Conservation (phyloP, 805 yeast species). For the Saitoella complicata region DNA sequence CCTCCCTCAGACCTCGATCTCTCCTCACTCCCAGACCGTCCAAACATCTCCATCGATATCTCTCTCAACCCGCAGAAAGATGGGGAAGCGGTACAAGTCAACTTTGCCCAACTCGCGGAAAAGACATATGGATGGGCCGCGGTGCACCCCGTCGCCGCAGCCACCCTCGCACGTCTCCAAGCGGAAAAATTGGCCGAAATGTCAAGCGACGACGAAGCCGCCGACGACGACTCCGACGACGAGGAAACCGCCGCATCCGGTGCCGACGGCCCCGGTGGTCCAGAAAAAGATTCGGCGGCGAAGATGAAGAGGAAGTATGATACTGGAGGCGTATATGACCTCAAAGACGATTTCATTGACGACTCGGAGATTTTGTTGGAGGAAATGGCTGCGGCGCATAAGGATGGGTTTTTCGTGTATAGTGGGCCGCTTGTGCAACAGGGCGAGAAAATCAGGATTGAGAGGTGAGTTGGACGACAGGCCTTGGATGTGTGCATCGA, state of each 20-base stretch:
- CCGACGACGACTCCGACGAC: slow-evolving; percentile 14
- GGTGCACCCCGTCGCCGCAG: slow-evolving; percentile 12
- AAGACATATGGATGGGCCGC: slow-evolving; percentile 67
- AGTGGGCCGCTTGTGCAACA: slow-evolving; percentile 78
- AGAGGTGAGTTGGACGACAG: slow-evolving; percentile 21
- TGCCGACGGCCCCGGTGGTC: slow-evolving; percentile 17
- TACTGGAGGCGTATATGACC: slow-evolving; percentile 47
- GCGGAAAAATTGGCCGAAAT: slow-evolving; percentile 17
- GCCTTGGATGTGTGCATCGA: too few relatives aligned
- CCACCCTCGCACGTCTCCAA: slow-evolving; percentile 14
- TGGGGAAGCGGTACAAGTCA: slow-evolving; percentile 23
- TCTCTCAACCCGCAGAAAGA: background rate
- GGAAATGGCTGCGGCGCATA: slow-evolving; percentile 80
- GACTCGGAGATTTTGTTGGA: slow-evolving; percentile 87
- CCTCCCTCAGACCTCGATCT: too few relatives aligned
- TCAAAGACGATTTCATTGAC: slow-evolving; percentile 89
- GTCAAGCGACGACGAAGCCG: slow-evolving; percentile 2
- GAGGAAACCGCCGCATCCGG: slow-evolving; percentile 23
- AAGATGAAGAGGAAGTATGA: slow-evolving; percentile 64
- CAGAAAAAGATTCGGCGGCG: slow-evolving; percentile 27
- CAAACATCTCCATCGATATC: too few relatives aligned
- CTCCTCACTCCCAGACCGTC: too few relatives aligned
- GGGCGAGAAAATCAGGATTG: slow-evolving; percentile 31
- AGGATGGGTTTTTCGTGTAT: slow-evolving; percentile 89
- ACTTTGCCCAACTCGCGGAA: slow-evolving; percentile 59